These are phyloP conservation scores for Heritiera littoralis DNA, from an alignment of 345 rosid genomes.

Conservation along the genomic window DNA sequence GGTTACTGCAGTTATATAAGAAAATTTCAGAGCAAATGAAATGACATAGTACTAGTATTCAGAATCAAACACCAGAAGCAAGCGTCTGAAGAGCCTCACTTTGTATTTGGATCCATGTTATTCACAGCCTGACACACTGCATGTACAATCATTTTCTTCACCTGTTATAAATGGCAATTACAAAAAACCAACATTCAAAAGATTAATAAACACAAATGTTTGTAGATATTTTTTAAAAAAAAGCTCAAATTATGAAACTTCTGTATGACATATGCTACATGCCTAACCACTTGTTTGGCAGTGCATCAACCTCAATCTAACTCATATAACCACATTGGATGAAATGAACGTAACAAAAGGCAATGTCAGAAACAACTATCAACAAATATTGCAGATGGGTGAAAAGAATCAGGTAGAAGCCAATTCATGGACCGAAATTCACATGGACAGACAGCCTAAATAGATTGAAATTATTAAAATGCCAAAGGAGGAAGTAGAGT, in stretches of 20 bases:
- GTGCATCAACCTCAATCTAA: not conserved
- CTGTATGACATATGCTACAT: not conserved
- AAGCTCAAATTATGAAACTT: not conserved
- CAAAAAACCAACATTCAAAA: not conserved
- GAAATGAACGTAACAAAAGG: not conserved
- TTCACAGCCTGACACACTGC: constrained; percentile 38
- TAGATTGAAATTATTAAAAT: not conserved
- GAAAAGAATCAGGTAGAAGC: not conserved
- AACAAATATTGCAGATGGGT: not conserved
- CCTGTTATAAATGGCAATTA: constrained; percentile 34
- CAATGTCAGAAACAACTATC: not conserved
- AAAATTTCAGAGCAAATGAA: not conserved
- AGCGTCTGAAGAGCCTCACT: constrained; percentile 5
- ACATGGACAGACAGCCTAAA: not conserved
- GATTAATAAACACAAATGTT: not conserved
- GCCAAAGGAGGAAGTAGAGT: not conserved
- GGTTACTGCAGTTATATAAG: not conserved
- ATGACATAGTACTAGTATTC: not conserved
- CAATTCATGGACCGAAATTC: not conserved
- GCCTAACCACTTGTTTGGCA: not conserved
- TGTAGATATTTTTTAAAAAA: not conserved
- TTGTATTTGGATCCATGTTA: constrained; percentile 20
- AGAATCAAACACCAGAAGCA: not conserved
- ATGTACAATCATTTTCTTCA: constrained; percentile 55
- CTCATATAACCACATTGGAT: not conserved